phyloP scores from a whole-genome alignment of 108 stramenopile species.

The Cyclotella choctawhatcheeana region DNA sequence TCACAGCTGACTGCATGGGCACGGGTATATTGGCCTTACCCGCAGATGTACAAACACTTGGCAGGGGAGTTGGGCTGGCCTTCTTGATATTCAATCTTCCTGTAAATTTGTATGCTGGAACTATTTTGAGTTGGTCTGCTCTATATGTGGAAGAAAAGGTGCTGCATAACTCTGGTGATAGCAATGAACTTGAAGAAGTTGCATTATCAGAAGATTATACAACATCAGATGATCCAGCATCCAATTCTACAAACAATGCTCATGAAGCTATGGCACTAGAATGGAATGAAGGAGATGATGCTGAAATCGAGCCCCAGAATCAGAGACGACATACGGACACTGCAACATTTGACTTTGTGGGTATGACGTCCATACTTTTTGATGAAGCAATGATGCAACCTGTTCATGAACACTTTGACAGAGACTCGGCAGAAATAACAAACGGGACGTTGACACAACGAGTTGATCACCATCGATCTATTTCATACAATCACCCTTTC shows the following conservation, averaged over 20 bases:
- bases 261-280: not conserved
- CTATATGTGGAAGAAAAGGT: constrained; percentile 50
- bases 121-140: constrained; percentile 56
- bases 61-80: constrained; percentile 50
- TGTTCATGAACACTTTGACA: not conserved
- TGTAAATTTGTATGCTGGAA: constrained; percentile 70
- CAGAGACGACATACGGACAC: constrained; percentile 52
- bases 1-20: constrained; percentile 80
- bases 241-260: not conserved
- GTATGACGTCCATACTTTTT: constrained; percentile 67
- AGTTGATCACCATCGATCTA: constrained; percentile 6
- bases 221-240: no score
- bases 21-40: constrained; percentile 80
- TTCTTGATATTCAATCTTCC: constrained; percentile 68
- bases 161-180: not conserved
- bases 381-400: constrained; percentile 19
- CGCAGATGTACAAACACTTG: constrained; percentile 52
- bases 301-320: constrained; percentile 1
- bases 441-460: not conserved
- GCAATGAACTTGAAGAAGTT: no score
- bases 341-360: constrained; percentile 75
- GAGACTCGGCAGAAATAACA: not conserved
- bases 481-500: constrained; percentile 39
- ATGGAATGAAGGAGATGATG: constrained; percentile 29
- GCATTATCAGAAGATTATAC: no score